phyloP scores from a whole-genome alignment of 495 filamentous ascomycete species.

The Acidiella bohemica region DNA sequence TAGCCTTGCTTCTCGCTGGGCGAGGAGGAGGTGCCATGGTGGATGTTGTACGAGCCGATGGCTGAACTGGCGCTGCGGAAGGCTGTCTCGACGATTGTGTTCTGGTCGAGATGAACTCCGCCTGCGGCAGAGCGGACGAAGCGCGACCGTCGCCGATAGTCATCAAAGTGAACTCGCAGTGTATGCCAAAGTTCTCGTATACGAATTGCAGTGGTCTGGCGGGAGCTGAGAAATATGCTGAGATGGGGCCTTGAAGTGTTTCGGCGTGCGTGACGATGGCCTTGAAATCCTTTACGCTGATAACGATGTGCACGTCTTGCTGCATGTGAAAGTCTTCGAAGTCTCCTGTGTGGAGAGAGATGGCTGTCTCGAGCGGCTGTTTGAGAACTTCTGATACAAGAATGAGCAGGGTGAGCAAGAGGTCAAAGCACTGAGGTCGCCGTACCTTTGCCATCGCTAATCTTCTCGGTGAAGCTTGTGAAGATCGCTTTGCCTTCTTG shows the following conservation, averaged over 20 bases:
- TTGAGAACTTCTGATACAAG: conserved; percentile 60
- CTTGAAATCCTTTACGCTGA: conserved; percentile 90
- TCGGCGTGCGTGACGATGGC: conserved; percentile 78
- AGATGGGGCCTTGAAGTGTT: conserved; percentile 52
- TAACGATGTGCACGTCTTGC: conserved; percentile 70
- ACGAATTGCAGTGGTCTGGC: conserved; percentile 70
- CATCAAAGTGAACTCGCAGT: conserved; percentile 85
- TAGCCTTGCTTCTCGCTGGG: conserved; percentile 12
- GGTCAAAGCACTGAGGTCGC: background rate
- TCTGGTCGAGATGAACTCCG: conserved; percentile 16
- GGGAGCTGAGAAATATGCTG: conserved; percentile 67
- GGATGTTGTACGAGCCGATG: conserved; percentile 4
- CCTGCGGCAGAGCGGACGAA: conserved; percentile 20
- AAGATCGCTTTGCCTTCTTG: conserved; percentile 61
- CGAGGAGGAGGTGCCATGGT: conserved; percentile 27
- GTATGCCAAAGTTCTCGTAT: conserved; percentile 60
- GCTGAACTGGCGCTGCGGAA: conserved; percentile 10
- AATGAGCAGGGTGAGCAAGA: conserved; percentile 23
- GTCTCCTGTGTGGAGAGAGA: conserved; percentile 72
- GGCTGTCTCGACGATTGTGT: conserved; percentile 20
- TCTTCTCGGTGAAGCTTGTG: conserved; percentile 90
- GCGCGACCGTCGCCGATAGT: conserved; percentile 64
- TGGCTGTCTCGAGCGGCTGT: conserved; percentile 83
- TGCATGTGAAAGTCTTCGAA: conserved; percentile 73
- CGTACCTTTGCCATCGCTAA: conserved; percentile 66